phyloP scores from a whole-genome alignment of 257 asterid genomes.

The Nicotiana undulata region DNA sequence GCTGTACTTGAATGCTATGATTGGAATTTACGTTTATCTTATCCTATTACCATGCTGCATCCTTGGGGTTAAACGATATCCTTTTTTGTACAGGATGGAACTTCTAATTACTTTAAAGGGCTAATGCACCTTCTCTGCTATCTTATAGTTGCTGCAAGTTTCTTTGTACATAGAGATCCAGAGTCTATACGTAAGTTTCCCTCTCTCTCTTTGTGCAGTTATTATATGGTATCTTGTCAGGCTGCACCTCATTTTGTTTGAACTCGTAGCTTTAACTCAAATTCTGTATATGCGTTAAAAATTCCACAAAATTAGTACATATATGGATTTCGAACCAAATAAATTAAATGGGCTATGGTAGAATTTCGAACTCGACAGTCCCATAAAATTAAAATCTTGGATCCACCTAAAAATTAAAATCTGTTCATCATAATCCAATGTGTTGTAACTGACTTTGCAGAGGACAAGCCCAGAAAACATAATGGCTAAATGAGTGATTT shows the following conservation, averaged over 20 bases:
- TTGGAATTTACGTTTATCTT: neutral
- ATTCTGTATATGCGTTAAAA: no score
- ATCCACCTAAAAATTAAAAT: no score
- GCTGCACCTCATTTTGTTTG: no score
- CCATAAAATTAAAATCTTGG: no score
- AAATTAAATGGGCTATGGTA: no score
- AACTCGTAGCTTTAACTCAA: no score
- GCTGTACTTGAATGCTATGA: neutral
- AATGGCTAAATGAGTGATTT: neutral
- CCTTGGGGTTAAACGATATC: neutral
- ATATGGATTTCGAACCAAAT: no score
- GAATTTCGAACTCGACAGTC: no score
- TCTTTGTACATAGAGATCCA: constrained; percentile 77
- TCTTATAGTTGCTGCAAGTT: constrained; percentile 83
- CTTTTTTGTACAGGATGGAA: constrained; percentile 59
- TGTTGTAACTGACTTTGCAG: neutral
- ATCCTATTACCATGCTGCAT: neutral
- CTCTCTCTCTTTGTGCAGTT: neutral
- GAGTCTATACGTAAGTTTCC: constrained; percentile 45
- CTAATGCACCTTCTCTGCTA: constrained; percentile 83
- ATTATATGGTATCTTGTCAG: neutral
- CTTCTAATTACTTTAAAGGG: constrained; percentile 83
- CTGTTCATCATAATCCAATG: neutral
- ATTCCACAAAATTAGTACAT: no score
- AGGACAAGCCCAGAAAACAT: neutral